These are phyloP conservation scores for Prunus mume DNA, from an alignment of 306 rosid genomes.

Conservation along the genomic window DNA sequence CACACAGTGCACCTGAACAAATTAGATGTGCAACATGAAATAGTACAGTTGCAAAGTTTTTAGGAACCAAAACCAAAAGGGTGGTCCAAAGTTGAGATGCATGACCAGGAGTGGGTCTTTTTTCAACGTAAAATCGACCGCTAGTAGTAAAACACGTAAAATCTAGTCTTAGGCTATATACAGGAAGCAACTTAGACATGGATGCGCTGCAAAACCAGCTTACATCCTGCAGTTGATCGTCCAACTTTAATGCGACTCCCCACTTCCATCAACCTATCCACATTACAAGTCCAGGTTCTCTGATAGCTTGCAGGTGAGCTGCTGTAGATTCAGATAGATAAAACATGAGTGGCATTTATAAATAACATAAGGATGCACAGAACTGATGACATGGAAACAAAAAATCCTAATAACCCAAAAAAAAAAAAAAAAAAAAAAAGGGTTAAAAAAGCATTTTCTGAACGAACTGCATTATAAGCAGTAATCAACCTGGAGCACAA, in stretches of 20 bases:
- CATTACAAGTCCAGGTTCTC: neutral
- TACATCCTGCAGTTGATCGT: neutral
- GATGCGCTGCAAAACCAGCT: too few species aligned
- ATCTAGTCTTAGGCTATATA: neutral
- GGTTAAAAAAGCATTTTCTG: too few species aligned
- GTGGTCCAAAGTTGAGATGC: neutral
- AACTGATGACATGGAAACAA: neutral
- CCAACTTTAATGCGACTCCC: neutral
- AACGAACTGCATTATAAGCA: too few species aligned
- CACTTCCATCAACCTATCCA: neutral
- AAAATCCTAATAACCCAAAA: neutral
- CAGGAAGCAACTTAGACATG: neutral
- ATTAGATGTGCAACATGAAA: neutral
- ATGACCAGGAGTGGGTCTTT: neutral
- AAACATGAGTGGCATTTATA: neutral
- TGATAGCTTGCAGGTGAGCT: neutral
- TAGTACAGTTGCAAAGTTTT: neutral
- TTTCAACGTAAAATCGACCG: neutral
- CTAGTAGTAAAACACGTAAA: neutral
- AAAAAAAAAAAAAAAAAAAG: neutral
- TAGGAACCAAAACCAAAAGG: neutral
- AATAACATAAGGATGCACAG: neutral
- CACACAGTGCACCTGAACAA: neutral
- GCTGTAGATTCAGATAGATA: neutral
- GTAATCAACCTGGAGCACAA: neutral